A percentile compares a stretch with the other conserved stretches of the same genome.
These are phyloP conservation scores for Chalciporus chontae DNA, from an alignment of 768 basidiomycete species.

Conservation along the genomic window DNA sequence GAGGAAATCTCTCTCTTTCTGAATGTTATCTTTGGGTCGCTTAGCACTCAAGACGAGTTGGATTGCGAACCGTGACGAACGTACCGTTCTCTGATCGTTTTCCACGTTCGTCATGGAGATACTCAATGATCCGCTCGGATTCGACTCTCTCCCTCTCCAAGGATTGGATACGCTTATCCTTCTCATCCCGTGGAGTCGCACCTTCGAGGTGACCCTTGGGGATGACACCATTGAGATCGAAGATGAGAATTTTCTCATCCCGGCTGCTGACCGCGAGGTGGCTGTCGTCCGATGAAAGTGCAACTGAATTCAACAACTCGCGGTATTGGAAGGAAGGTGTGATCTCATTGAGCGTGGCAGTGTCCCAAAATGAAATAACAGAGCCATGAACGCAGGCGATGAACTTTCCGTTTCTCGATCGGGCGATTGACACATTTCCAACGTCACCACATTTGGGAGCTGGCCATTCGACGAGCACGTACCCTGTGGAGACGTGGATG, in stretches of 20 bases:
- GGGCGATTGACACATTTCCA: neutral
- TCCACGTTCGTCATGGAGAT: too few relatives aligned
- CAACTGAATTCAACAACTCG: neutral
- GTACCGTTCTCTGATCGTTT: too few relatives aligned
- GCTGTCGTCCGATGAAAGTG: neutral
- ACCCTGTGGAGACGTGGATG: neutral
- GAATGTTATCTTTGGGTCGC: too few relatives aligned
- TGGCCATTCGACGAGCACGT: neutral
- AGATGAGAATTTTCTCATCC: neutral
- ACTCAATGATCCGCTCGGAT: too few relatives aligned
- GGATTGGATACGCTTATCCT: too few relatives aligned
- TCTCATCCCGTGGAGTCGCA: too few relatives aligned
- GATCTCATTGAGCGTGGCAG: neutral
- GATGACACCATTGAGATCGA: neutral
- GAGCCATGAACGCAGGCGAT: neutral
- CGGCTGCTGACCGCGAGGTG: neutral
- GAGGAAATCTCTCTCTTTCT: too few relatives aligned
- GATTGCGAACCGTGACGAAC: too few relatives aligned
- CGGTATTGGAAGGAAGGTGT: neutral
- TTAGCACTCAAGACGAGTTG: too few relatives aligned
- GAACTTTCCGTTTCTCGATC: neutral
- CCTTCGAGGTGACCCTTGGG: neutral
- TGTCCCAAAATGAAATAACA: neutral
- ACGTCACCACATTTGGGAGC: neutral
- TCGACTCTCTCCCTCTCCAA: too few relatives aligned